Conservation (phyloP, 768 basidiomycete species). For the Nidularia pulvinata region DNA sequence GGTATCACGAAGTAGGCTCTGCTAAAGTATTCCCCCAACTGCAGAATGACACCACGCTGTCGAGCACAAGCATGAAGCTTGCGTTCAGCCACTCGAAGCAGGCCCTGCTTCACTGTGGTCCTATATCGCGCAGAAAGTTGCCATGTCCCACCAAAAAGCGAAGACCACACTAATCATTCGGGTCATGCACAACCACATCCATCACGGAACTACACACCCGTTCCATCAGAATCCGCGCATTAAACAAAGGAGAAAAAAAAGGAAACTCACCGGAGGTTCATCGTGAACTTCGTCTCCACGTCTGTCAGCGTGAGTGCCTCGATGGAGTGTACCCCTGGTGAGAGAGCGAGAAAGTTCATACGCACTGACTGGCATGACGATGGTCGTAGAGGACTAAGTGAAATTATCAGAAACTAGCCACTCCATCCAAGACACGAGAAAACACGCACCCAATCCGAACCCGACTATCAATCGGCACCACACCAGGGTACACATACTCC, state of each 20-base stretch:
- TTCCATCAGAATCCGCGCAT: background rate
- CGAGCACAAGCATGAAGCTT: no score
- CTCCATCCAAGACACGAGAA: background rate
- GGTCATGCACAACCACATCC: constrained; percentile 75
- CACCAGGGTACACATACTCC: constrained; percentile 45
- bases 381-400: constrained; percentile 68
- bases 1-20: no score
- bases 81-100: no score
- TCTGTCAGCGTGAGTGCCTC: constrained; percentile 75
- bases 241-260: background rate
- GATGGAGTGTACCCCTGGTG: constrained; percentile 78
- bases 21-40: no score
- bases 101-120: no score
- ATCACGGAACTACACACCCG: constrained; percentile 56
- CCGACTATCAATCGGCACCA: constrained; percentile 76
- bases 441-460: constrained; percentile 74
- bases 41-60: no score
- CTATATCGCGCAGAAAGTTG: no score
- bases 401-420: background rate
- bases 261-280: constrained; percentile 46
- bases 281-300: constrained; percentile 67
- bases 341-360: constrained; percentile 83
- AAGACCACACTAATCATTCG: constrained; percentile 17
- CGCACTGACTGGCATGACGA: constrained; percentile 84
- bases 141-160: no score